Percentiles rank a stretch among this genome's conserved stretches.
Conservation (phyloP, 2,329 filamentous ascomycete genomes). For the Endoconidiophora polonica region DNA sequence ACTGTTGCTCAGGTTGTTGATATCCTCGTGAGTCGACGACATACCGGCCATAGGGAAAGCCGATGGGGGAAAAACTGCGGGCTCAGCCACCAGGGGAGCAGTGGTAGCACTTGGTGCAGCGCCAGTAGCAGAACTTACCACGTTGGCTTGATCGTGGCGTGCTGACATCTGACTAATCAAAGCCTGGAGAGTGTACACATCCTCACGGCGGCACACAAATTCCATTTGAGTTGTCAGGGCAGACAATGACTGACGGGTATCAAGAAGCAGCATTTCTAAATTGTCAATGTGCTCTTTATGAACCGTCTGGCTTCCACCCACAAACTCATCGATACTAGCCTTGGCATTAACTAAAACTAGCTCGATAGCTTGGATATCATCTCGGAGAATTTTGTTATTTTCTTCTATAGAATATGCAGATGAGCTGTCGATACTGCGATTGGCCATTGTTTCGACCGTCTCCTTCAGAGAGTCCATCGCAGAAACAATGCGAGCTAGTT, state of each 20-base stretch:
- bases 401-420: slow-evolving; percentile 14
- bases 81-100: not conserved
- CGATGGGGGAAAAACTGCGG: not conserved
- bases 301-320: slow-evolving; percentile 56
- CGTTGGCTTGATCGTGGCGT: slow-evolving; percentile 58
- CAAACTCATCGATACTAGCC: slow-evolving; percentile 62
- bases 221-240: slow-evolving; percentile 51
- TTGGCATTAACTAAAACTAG: slow-evolving; percentile 83
- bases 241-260: slow-evolving; percentile 58
- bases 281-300: slow-evolving; percentile 48
- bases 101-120: not conserved
- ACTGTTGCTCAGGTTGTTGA: slow-evolving; percentile 11
- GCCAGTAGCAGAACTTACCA: slow-evolving; percentile 19
- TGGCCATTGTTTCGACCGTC: slow-evolving; percentile 29
- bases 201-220: slow-evolving; percentile 57
- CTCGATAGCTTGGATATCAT: slow-evolving; percentile 77
- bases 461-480: slow-evolving; percentile 32
- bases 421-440: slow-evolving; percentile 17
- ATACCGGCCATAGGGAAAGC: slow-evolving; percentile 6
- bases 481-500: slow-evolving; percentile 38
- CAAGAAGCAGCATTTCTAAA: slow-evolving; percentile 49
- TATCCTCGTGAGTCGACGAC: slow-evolving; percentile 10
- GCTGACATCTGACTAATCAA: slow-evolving; percentile 63
- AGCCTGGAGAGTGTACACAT: slow-evolving; percentile 59
- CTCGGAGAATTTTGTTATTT: slow-evolving; percentile 29